phyloP scores from a whole-genome alignment of 257 asterid genomes.

The Knoxia roxburghii region DNA sequence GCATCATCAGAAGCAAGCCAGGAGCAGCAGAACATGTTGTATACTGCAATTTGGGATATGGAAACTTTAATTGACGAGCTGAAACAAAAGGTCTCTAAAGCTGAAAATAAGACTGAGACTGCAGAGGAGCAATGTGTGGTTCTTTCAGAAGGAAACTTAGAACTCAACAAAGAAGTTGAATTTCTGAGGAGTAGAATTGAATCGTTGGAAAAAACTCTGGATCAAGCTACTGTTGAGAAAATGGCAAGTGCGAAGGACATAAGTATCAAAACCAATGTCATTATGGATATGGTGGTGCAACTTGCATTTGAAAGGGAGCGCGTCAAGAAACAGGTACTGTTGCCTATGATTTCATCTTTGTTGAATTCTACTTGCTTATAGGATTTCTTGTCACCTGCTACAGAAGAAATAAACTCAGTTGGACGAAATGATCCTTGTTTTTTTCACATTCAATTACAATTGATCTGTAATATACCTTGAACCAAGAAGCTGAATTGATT shows the following conservation, averaged over 20 bases:
- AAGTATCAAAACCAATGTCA: slow-evolving; percentile 39
- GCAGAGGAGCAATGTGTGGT: slow-evolving; percentile 52
- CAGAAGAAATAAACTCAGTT: not conserved
- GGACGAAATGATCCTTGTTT: not conserved
- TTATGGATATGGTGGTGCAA: slow-evolving; percentile 69
- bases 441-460: no score
- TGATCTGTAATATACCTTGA: not conserved
- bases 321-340: slow-evolving; percentile 56
- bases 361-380: not conserved
- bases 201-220: slow-evolving; percentile 43
- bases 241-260: slow-evolving; percentile 55
- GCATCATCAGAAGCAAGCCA: slow-evolving; percentile 79
- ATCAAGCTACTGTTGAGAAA: slow-evolving; percentile 47
- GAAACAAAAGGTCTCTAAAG: slow-evolving; percentile 61
- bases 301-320: slow-evolving; percentile 79
- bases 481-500: slow-evolving; percentile 12
- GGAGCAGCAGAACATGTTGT: slow-evolving; percentile 83
- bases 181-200: slow-evolving; percentile 42
- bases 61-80: slow-evolving; percentile 86
- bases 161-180: slow-evolving; percentile 52
- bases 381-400: not conserved
- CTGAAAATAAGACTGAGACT: slow-evolving; percentile 56
- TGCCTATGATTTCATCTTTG: not conserved
- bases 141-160: slow-evolving; percentile 57
- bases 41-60: slow-evolving; percentile 96